phyloP scores from a whole-genome alignment of 2,329 filamentous ascomycete species.

The Talaromyces sp. region DNA sequence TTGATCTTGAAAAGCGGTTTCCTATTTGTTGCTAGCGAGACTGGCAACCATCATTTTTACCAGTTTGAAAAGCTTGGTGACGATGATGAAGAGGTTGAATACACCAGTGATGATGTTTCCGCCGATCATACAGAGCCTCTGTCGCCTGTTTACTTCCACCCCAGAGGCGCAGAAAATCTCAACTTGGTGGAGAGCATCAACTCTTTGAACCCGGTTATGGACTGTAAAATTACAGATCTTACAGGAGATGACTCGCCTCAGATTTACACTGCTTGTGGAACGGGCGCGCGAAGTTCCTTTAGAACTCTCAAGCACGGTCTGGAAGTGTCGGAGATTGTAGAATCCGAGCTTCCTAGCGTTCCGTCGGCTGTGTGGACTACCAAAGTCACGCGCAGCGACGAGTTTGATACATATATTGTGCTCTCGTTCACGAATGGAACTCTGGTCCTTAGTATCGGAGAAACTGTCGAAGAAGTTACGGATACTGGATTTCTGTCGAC shows the following conservation, averaged over 20 bases:
- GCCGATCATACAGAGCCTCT: slow-evolving; percentile 68
- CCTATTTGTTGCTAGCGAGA: slow-evolving; percentile 86
- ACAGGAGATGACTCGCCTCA: slow-evolving; percentile 92
- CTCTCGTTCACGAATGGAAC: slow-evolving; percentile 87
- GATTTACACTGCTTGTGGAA: slow-evolving; percentile 88
- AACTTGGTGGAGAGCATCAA: slow-evolving; percentile 79
- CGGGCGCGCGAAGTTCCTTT: slow-evolving; percentile 83
- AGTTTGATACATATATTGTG: slow-evolving; percentile 93
- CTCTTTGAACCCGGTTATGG: slow-evolving; percentile 84
- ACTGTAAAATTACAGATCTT: slow-evolving; percentile 86
- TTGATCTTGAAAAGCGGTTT: slow-evolving; percentile 95
- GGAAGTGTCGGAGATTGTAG: slow-evolving; percentile 92
- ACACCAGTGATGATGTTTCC: slow-evolving; percentile 75
- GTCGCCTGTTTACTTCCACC: slow-evolving; percentile 77
- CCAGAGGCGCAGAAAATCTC: slow-evolving; percentile 73
- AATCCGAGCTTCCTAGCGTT: slow-evolving; percentile 82
- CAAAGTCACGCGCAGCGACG: slow-evolving; percentile 73
- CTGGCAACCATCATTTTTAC: slow-evolving; percentile 90
- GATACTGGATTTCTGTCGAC: slow-evolving; percentile 88
- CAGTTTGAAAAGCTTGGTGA: slow-evolving; percentile 97
- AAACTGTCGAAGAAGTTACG: slow-evolving; percentile 92
- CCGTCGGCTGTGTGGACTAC: slow-evolving; percentile 94
- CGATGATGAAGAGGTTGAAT: slow-evolving; percentile 85
- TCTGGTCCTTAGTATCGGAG: slow-evolving; percentile 87
- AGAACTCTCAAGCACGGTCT: slow-evolving; percentile 88